Base-by-base conservation (phyloP, 306 rosid genomes). In the Arachis stenosperma region DNA sequence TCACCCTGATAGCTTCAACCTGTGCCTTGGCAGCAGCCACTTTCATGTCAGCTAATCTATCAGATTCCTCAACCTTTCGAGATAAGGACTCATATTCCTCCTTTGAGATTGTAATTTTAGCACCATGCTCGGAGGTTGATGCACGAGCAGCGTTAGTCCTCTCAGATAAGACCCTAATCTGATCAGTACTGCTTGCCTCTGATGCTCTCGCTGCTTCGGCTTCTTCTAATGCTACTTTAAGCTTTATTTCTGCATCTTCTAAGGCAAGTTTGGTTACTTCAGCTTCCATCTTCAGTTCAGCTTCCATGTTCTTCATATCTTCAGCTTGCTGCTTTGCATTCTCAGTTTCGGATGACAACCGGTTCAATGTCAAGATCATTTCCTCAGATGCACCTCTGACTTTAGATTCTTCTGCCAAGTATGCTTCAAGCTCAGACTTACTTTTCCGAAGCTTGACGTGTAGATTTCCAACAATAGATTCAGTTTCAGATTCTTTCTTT, bases 1-100 rank as follows among this genome's bases (percentile, higher is more conserved):
- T 81, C 73, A 90, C 89, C 86, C 80, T 92, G 80, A 86, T 88
- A 37, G 93, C 96, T 83, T 85, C 93, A 72, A 81, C 93, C 84
- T 89, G 96, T 67, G 98, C 92, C 77, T 73, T 12, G 60, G 92
- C 96, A 67, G 96, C 96, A 57, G 88, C 98, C 58, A 88, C 88
- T 79, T 84, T 89, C 86, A 92, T 89, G 64, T 89, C 90, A 2
- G 96, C 83, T 74, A 89, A 84, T 54, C 75, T 79, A 65, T 86
- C 86, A 0, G 86, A 83, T 85, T 89, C 92, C 82, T 86, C 96
- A 61, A 83, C 87, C 78, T 89, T 89, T 11, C 78, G 81, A 82
- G 88, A 84, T 61, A 89, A 68, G 13, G 92, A 85, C 61, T 92
- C 90, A 5, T 80, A 88, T 74, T 92, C 98, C 17, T 89, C 96